Base-by-base conservation (phyloP, 495 filamentous ascomycete species). In the Talaromyces nanjingensis region DNA sequence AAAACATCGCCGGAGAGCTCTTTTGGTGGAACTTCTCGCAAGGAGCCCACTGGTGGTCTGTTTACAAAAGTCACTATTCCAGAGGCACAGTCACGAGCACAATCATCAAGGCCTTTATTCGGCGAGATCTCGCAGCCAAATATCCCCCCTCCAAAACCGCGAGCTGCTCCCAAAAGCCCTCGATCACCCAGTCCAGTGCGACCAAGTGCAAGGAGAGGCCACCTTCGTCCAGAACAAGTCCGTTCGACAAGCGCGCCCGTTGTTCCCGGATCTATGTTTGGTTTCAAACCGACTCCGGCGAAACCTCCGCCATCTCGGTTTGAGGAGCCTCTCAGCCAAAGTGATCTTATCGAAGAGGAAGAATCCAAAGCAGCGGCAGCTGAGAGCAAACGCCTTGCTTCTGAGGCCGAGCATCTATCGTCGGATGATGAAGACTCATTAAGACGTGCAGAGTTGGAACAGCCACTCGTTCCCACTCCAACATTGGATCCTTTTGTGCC, bases 131-230 rank as follows among this genome's bases (percentile, higher is more conserved):
- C 73, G 18, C 81, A 77, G 54, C 78, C 87, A 14, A 65, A 81
- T 54, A 74, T 87, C 66, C 83, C 87, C 6, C 83, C 84, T 49
- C 85, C 87, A 29, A 82, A 78, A n/a, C 68, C 78, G 11, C 68
- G 63, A 60, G 66, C 55, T 27, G 67, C 31, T 55, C 82, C 74
- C 47, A 79, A 84, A 62, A 86, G 85, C 61, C 89, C 89, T 47
- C 84, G 90, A 33, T 94, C 91, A 9, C 91, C 91, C 12, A 94
- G 91, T 66, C 91, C 92, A 0, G 76, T 91, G 2, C 87, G 91
- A 18, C 73, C 76, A 22, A 71, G 74, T 6, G 69, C 81, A 6
- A 79, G 76, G 20, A 73, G 76, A 59, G 80, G 77, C 63, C 65
- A 78, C 1, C 66, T 85, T 16, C 72, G 80, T 63, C 73, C 81